phyloP scores from a whole-genome alignment of 1,139 yeast species.

The Lodderomyces pseudojiufengensis region DNA sequence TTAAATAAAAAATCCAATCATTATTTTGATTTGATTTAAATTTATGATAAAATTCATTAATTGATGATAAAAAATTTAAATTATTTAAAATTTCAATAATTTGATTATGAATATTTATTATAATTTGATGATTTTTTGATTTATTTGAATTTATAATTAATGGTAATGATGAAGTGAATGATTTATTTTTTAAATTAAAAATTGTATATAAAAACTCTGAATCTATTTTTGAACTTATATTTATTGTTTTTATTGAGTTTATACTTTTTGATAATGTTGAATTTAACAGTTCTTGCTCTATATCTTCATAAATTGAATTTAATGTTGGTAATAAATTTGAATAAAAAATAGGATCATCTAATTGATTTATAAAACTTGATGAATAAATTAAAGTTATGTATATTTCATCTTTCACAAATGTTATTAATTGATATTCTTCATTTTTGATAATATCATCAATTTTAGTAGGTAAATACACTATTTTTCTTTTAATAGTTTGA shows the following conservation, averaged over 20 bases:
- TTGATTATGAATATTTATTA: slow-evolving; percentile 33
- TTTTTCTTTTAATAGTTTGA: slow-evolving; percentile 21
- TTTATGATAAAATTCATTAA: slow-evolving; percentile 40
- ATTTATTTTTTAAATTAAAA: slow-evolving; percentile 24
- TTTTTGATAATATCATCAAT: slow-evolving; percentile 3
- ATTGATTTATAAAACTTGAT: slow-evolving; percentile 19
- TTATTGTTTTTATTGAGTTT: slow-evolving; percentile 29
- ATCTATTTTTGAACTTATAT: slow-evolving; percentile 20
- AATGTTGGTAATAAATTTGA: slow-evolving; percentile 19
- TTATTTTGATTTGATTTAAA: slow-evolving; percentile 36
- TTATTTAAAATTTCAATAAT: slow-evolving; percentile 21
- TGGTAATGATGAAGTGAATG: slow-evolving; percentile 39
- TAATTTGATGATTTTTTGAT: slow-evolving; percentile 15
- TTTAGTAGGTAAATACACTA: slow-evolving; percentile 25
- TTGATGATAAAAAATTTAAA: slow-evolving; percentile 16
- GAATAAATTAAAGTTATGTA: slow-evolving; percentile 30
- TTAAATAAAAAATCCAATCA: slow-evolving; percentile 46
- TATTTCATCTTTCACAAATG: slow-evolving; percentile 24
- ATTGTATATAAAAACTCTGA: slow-evolving; percentile 39
- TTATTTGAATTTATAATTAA: slow-evolving; percentile 17
- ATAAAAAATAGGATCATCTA: slow-evolving; percentile 26
- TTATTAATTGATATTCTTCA: slow-evolving; percentile 32
- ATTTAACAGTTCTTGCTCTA: slow-evolving; percentile 18
- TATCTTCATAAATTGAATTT: slow-evolving; percentile 23
- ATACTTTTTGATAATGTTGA: slow-evolving; percentile 20